A percentile compares a stretch with the other conserved stretches of the same genome.
These are phyloP conservation scores for Neofusicoccum cordaticola DNA, from an alignment of 2,329 filamentous ascomycete genomes.

Conservation along the genomic window DNA sequence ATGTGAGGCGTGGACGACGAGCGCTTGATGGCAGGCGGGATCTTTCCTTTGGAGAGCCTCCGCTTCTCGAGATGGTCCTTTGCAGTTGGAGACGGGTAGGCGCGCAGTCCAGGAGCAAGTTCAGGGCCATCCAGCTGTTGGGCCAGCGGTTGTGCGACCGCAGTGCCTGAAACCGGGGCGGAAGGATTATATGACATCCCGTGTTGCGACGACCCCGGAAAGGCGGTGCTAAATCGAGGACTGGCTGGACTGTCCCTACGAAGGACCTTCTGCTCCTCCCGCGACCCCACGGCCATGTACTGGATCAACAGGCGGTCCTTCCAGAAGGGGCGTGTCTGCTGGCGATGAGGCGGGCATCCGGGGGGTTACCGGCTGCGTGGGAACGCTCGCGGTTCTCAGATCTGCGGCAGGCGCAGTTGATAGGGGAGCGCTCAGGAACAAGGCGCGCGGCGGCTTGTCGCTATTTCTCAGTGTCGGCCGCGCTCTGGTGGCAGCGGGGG, in stretches of 20 bases:
- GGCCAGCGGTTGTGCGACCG: constrained; percentile 19
- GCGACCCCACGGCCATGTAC: constrained; percentile 37
- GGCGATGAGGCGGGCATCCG: constrained; percentile 8
- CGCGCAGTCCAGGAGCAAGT: background rate
- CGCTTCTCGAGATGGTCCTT: constrained; percentile 35
- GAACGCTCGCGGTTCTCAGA: background rate
- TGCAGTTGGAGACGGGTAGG: constrained; percentile 18
- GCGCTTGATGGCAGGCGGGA: constrained; percentile 39
- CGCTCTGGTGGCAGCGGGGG: background rate
- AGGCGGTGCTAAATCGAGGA: constrained; percentile 30
- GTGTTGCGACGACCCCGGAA: constrained; percentile 26
- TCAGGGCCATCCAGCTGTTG: constrained; percentile 11
- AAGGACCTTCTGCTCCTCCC: constrained; percentile 29
- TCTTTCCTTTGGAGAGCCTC: constrained; percentile 39
- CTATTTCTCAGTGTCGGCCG: constrained; percentile 1
- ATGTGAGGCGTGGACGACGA: constrained; percentile 49
- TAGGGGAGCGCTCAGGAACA: constrained; percentile 12
- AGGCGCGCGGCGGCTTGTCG: constrained; percentile 1
- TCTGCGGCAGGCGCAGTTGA: constrained; percentile 6
- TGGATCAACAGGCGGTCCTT: constrained; percentile 11
- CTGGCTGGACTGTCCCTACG: constrained; percentile 31
- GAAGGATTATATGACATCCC: constrained; percentile 36
- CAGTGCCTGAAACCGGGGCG: constrained; percentile 28
- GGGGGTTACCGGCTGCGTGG: background rate
- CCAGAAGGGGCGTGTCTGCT: background rate